Base-by-base conservation (phyloP, 495 filamentous ascomycete species). In the Ascobolus immersus region DNA sequence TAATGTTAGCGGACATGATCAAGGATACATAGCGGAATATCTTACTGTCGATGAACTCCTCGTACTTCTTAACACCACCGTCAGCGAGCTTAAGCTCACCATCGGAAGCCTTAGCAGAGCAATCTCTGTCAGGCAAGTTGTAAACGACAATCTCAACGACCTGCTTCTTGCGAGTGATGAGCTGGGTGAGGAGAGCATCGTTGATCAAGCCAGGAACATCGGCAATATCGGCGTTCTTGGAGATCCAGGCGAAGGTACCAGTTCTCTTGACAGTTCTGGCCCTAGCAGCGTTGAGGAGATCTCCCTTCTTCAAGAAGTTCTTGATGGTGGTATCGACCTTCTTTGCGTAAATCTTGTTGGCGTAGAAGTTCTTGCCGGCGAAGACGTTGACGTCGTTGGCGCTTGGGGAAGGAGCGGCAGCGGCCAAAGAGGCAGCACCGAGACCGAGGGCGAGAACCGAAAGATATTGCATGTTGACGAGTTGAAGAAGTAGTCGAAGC, bases 101-200 rank as follows among this genome's bases (percentile, higher is more conserved):
- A 17, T 67, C 68, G 23, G 59, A 64, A 14, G 68, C 64, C 37
- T 61, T 55, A 2, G 69, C 69, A 6, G 59, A 56, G 42, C 69
- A 73, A 47, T 73, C 69, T 26, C 69, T 60, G 32, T 70, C 67
- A 10, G 67, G 69, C n/a, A 73, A 47, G 44, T 72, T 65, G 47
- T 73, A 72, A 14, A 71, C 60, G 25, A 73, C 69, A 37, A 69
- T 58, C 1, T 55, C 50, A 5, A 59, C 40, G 33, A 57, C 48
- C 35, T 58, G 52, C 41, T 53, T 51, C 39, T 52, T 55, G n/a
- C 55, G 55, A 28, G 50, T 47, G 1, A 49, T 48, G 13, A 61
- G 60, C 28, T 46, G 55, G 5, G 53, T 52, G 21, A 61, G 60
- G 35, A 63, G 52, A 41, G 67, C 65, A 26, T 61, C 55, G 28